Conservation (phyloP, 2,329 filamentous ascomycete species). For the Cladorrhinum sp. region DNA sequence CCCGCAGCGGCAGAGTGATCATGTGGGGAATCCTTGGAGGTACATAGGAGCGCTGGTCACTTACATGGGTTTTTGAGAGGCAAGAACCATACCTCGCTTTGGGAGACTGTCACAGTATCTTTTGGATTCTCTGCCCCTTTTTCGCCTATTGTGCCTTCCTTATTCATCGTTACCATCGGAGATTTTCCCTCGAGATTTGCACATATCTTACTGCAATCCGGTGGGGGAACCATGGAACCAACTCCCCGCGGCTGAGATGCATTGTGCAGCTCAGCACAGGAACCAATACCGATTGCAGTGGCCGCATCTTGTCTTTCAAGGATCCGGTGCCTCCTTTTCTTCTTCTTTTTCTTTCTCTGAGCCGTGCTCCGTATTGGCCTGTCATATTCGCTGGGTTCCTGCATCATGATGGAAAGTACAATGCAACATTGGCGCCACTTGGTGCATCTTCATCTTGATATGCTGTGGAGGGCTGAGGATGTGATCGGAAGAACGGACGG, state of each 20-base stretch:
- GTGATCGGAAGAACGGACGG: not conserved
- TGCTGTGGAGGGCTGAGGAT: not conserved
- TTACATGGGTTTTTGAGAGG: too few relatives aligned
- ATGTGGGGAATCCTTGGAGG: not conserved
- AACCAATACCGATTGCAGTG: not conserved
- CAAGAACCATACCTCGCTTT: not conserved
- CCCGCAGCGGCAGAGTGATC: not conserved
- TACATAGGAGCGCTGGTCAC: not conserved
- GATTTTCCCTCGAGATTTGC: not conserved
- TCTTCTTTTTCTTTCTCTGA: too few relatives aligned
- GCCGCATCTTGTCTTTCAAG: not conserved
- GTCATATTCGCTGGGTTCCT: conserved; percentile 23
- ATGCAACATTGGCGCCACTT: conserved; percentile 21
- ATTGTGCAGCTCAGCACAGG: not conserved
- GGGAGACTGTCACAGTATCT: not conserved
- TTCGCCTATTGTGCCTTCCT: not conserved
- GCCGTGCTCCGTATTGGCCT: conserved; percentile 8
- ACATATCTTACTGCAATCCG: not conserved
- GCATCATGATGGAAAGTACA: conserved; percentile 12
- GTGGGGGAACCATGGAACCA: not conserved
- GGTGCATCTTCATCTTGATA: not conserved
- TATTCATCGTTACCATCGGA: not conserved
- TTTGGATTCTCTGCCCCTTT: not conserved
- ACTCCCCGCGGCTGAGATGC: not conserved
- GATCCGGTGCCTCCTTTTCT: not conserved